These are phyloP conservation scores for Coemansia sp. DNA, from an alignment of 192 early-diverging fungal genomes.

Conservation along the genomic window DNA sequence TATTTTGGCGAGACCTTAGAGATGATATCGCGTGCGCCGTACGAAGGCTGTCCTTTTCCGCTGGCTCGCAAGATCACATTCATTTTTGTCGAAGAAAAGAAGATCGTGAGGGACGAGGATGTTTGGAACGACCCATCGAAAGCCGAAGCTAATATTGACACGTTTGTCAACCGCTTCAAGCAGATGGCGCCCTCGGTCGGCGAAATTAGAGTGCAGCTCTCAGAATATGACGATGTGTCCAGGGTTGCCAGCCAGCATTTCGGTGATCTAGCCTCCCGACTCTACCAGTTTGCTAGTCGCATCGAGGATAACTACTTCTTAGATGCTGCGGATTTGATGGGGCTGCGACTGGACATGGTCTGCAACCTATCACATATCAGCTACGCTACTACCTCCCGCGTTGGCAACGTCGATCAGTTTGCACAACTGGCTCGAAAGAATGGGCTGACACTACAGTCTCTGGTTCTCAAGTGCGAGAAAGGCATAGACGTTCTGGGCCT, in stretches of 20 bases:
- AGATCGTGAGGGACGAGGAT: too few species aligned
- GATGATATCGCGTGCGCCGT: neutral
- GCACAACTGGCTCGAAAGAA: neutral
- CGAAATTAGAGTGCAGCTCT: neutral
- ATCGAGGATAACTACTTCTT: neutral
- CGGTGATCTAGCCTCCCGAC: neutral
- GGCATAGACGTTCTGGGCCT: too few species aligned
- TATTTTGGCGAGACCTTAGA: neutral
- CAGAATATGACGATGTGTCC: neutral
- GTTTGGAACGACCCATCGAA: neutral
- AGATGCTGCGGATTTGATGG: neutral
- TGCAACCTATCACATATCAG: neutral
- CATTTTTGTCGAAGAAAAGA: neutral
- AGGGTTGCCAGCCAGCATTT: neutral
- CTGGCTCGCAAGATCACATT: neutral
- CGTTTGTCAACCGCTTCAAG: neutral
- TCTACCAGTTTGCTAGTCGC: neutral
- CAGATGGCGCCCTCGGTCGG: neutral
- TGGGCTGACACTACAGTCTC: neutral
- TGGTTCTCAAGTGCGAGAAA: too few species aligned
- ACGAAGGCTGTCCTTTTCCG: neutral
- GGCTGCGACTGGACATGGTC: neutral
- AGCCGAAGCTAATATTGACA: neutral
- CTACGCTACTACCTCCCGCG: neutral
- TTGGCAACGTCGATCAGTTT: neutral